Evolutionary conservation across 2,329 filamentous ascomycete genomes (phyloP), one percentile per base, ranked within the genome.

Genomic region (Sporothrix luriei): DNA sequence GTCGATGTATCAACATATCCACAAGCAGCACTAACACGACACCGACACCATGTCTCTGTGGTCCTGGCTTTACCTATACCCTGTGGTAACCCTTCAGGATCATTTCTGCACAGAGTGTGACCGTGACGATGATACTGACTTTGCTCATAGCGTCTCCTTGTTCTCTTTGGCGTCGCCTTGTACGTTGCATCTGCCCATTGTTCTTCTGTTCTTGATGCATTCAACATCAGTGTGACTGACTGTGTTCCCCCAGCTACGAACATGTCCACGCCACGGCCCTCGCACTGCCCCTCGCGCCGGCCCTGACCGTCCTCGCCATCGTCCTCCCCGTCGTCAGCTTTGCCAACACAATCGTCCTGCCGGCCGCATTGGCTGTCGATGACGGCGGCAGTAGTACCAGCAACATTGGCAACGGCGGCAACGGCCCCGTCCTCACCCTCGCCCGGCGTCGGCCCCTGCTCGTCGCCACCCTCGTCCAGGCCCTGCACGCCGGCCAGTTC

Each of bases 251-350:
- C 16, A 74, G 73, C 13, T 74, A 74, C 55, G 72, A 74, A 26
- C 69, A 71, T 66, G 68, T 68, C 62, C 49, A n/a, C 9, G 54
- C 71, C 11, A 6, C 62, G 1, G 24, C 67, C 5, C 67, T 74
- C 10, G 73, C 73, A 4, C 72, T 74, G 24, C 73, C 73, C 10
- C 66, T 72, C 52, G 61, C 70, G 13, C 73, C 71, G 3, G 62
- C 55, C 66, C 43, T 69, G 21, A 52, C 52, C 51, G 65, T 21
- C 52, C 49, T 71, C 4, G 43, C 66, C 51, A 46, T 57, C 9
- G 61, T 46, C 51, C 65, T 68, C 7, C 59, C 55, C 33, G 2
- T 65, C 46, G 11, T 70, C 40, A 68, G 48, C 24, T 48, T 67
- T 33, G 57, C 49, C 64, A 67, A 65, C 65, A 65, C 57, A 13